phyloP scores from a whole-genome alignment of 176 grass and related monocot genomes.

The Lolium perenne region DNA sequence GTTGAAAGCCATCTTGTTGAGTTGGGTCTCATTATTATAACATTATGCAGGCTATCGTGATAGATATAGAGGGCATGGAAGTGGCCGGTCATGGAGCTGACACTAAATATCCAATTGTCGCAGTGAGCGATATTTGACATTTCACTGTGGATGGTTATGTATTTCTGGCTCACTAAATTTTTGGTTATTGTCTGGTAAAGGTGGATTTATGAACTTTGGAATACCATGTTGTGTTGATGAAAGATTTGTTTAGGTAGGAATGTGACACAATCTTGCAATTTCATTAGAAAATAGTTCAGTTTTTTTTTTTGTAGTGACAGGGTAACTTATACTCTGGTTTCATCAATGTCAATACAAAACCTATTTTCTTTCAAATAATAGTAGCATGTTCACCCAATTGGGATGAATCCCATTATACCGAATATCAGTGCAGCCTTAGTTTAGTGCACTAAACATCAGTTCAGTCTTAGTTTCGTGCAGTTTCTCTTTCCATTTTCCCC shows the following conservation, averaged over 20 bases:
- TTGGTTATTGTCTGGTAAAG: conserved; percentile 41
- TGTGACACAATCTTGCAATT: conserved; percentile 35
- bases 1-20: conserved; percentile 33
- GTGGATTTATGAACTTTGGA: conserved; percentile 40
- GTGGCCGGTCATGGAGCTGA: conserved; percentile 73
- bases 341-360: not conserved
- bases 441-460: not conserved
- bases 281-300: conserved; percentile 11
- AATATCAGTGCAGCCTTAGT: not conserved
- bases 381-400: not conserved
- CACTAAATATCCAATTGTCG: conserved; percentile 20
- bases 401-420: not conserved
- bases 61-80: conserved; percentile 70
- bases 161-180: conserved; percentile 43
- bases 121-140: conserved; percentile 29
- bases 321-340: not conserved
- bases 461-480: not conserved
- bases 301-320: conserved; percentile 5
- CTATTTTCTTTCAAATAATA: not conserved
- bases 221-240: not conserved
- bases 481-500: not conserved
- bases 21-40: conserved; percentile 32
- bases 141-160: conserved; percentile 49
- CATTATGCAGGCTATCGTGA: conserved; percentile 73
- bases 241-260: conserved; percentile 33